Evolutionary conservation across 768 basidiomycete genomes (phyloP).

Genomic region (Leccinum olivaceopallidum): DNA sequence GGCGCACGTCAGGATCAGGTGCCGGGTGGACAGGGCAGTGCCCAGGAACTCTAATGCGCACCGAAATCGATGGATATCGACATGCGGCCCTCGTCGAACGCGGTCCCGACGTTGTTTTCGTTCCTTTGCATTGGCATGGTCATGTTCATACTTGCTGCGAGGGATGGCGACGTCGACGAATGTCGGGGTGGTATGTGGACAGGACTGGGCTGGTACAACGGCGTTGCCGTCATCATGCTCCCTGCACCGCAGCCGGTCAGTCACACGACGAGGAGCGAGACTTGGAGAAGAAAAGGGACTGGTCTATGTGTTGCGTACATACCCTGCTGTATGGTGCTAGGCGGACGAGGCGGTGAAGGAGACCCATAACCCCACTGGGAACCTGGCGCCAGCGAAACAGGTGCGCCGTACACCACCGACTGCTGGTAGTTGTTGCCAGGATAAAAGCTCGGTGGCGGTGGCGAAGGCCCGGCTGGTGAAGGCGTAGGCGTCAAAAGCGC

Average conservation of each 20-base stretch:
- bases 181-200: slow-evolving; percentile 23
- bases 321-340: slow-evolving; percentile 1
- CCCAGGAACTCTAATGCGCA: slow-evolving; percentile 35
- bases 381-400: slow-evolving; percentile 13
- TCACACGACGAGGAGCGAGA: not conserved
- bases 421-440: slow-evolving; percentile 16
- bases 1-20: not conserved
- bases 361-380: slow-evolving; percentile 29
- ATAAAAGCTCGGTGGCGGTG: slow-evolving; percentile 44
- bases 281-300: not conserved
- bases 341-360: not conserved
- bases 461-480: slow-evolving; percentile 36
- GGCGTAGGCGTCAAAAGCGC: slow-evolving; percentile 42
- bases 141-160: slow-evolving; percentile 5
- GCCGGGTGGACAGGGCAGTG: not conserved
- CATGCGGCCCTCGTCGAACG: slow-evolving; percentile 70
- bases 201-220: slow-evolving; percentile 32
- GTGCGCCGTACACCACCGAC: slow-evolving; percentile 24
- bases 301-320: not conserved
- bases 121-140: slow-evolving; percentile 15
- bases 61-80: slow-evolving; percentile 85
- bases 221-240: slow-evolving; percentile 8
- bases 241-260: not conserved
- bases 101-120: slow-evolving; percentile 1
- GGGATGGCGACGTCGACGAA: slow-evolving; percentile 25